A percentile compares a stretch with the other conserved stretches of the same genome.
These are phyloP conservation scores for Ramichloridium luteum DNA, from an alignment of 2,329 filamentous ascomycete genomes.

Conservation along the genomic window DNA sequence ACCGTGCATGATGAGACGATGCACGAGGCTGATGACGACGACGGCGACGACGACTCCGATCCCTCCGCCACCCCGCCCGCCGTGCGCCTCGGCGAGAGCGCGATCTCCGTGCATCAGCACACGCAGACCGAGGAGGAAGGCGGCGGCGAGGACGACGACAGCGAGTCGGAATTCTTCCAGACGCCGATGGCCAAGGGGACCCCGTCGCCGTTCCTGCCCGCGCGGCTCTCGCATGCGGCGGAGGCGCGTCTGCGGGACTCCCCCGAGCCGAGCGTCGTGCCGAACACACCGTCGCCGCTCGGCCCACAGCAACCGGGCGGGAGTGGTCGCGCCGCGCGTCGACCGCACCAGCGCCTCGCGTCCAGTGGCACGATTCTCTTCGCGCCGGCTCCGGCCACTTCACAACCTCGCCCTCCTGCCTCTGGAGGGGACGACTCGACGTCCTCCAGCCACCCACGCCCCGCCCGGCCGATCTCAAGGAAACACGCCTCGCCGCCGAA, in stretches of 20 bases:
- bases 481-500: too few species aligned
- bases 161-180: conserved; percentile 32
- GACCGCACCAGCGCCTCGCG: conserved; percentile 57
- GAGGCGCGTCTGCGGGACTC: conserved; percentile 16
- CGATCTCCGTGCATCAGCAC: conserved; percentile 21
- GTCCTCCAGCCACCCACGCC: conserved; percentile 20
- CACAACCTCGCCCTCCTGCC: too few species aligned
- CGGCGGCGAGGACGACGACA: conserved; percentile 13
- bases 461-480: too few species aligned
- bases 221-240: conserved; percentile 17
- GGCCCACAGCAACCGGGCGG: too few species aligned
- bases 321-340: too few species aligned
- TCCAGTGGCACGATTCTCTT: conserved; percentile 79
- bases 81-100: conserved; percentile 22
- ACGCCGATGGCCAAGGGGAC: conserved; percentile 26
- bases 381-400: too few species aligned
- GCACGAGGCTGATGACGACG: conserved; percentile 73
- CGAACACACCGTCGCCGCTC: too few species aligned
- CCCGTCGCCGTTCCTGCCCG: conserved; percentile 13
- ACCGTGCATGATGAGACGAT: conserved; percentile 85
- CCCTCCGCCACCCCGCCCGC: conserved; percentile 34
- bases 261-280: too few species aligned
- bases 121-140: too few species aligned
- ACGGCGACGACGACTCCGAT: conserved; percentile 61
- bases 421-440: conserved; percentile 24